Percentiles rank a stretch among this genome's conserved stretches.
Conservation (phyloP, 169 alveolate genomes). For the Theileria parva region DNA sequence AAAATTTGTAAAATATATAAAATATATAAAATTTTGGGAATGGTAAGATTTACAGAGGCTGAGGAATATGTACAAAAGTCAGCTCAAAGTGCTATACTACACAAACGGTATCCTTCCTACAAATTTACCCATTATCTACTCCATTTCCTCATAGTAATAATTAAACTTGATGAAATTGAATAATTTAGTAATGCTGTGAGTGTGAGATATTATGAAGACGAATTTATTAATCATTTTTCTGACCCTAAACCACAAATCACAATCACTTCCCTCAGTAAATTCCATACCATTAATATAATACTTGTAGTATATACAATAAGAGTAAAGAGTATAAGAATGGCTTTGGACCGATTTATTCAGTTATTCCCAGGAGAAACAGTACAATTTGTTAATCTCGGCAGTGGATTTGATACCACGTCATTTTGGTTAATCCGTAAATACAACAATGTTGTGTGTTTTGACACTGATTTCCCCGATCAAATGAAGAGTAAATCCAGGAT, state of each 20-base stretch:
- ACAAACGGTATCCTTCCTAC: not conserved
- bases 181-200: not conserved
- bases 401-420: conserved; percentile 60
- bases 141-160: too few species aligned
- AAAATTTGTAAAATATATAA: too few species aligned
- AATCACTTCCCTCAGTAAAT: too few species aligned
- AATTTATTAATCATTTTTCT: too few species aligned
- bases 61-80: not conserved
- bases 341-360: conserved; percentile 12
- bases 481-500: conserved; percentile 24
- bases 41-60: too few species aligned
- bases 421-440: conserved; percentile 25
- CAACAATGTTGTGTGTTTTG: conserved; percentile 41
- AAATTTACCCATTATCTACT: too few species aligned
- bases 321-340: not conserved
- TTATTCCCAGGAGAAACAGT: conserved; percentile 23
- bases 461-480: conserved; percentile 38
- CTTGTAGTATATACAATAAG: too few species aligned
- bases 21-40: too few species aligned
- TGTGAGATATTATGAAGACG: not conserved
- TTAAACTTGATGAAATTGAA: too few species aligned
- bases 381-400: conserved; percentile 62
- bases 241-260: too few species aligned
- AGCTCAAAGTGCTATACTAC: not conserved
- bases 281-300: too few species aligned